Percentiles rank a stretch among this genome's conserved stretches.
These are phyloP conservation scores for Pichia rugopelliculosa DNA, from an alignment of 805 yeast species.

Conservation along the genomic window DNA sequence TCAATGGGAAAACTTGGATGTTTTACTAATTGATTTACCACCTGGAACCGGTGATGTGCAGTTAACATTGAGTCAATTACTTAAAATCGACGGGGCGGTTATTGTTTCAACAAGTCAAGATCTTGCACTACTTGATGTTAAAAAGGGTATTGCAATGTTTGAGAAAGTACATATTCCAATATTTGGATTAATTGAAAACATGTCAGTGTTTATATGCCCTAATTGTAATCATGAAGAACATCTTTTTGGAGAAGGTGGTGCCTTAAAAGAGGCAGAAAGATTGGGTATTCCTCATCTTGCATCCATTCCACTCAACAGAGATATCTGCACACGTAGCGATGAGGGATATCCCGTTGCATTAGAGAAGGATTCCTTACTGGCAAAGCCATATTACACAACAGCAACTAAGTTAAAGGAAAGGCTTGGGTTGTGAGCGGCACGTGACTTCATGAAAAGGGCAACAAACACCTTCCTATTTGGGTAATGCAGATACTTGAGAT, in stretches of 20 bases:
- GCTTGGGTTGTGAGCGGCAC: not conserved
- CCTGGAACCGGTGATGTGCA: constrained; percentile 92
- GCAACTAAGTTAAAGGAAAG: constrained; percentile 22
- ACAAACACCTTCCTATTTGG: not conserved
- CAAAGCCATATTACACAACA: constrained; percentile 44
- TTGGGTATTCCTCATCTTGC: constrained; percentile 49
- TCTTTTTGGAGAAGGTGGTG: constrained; percentile 65
- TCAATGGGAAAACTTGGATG: constrained; percentile 61
- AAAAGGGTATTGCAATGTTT: constrained; percentile 75
- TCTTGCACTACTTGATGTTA: constrained; percentile 71
- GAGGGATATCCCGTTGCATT: constrained; percentile 57
- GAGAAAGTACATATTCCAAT: constrained; percentile 62
- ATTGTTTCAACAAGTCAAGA: constrained; percentile 86
- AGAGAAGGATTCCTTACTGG: constrained; percentile 29
- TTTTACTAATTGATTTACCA: constrained; percentile 75
- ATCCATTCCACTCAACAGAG: constrained; percentile 56
- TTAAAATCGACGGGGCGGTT: constrained; percentile 71
- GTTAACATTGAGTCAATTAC: constrained; percentile 70
- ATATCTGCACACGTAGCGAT: constrained; percentile 56
- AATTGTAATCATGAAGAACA: constrained; percentile 68
- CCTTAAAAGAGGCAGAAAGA: constrained; percentile 39
- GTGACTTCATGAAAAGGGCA: not conserved
- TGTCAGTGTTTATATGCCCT: constrained; percentile 73
- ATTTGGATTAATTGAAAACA: constrained; percentile 72
- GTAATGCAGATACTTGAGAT: not conserved